Conservation (phyloP, 2,329 filamentous ascomycete genomes). For the Sporothrix sp. region DNA sequence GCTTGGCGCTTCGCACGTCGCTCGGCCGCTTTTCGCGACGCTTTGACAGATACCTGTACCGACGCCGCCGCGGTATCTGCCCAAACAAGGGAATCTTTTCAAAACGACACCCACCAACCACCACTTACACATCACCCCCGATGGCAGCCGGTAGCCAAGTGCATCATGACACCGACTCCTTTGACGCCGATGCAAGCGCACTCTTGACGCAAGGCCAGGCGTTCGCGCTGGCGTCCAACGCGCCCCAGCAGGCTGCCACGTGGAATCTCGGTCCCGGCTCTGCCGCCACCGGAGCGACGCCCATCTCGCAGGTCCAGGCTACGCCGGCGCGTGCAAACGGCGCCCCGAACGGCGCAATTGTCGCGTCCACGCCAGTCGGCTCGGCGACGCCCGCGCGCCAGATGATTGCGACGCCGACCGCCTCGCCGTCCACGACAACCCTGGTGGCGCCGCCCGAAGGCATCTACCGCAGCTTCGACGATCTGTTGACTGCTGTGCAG, state of each 20-base stretch:
- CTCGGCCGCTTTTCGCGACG: too few species aligned
- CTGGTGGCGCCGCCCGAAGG: conserved; percentile 49
- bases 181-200: background rate
- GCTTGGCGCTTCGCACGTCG: too few species aligned
- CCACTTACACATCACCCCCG: too few species aligned
- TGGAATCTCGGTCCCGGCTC: conserved; percentile 17
- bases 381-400: conserved; percentile 19
- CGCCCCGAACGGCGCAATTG: background rate
- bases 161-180: background rate
- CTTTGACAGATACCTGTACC: too few species aligned
- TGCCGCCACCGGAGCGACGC: conserved; percentile 4
- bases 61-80: background rate
- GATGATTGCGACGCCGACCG: conserved; percentile 12
- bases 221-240: conserved; percentile 19
- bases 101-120: background rate
- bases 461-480: conserved; percentile 50
- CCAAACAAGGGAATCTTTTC: background rate
- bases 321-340: conserved; percentile 16
- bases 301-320: conserved; percentile 13
- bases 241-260: conserved; percentile 16
- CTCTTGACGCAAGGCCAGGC: conserved; percentile 13
- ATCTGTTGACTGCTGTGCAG: conserved; percentile 48
- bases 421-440: conserved; percentile 23
- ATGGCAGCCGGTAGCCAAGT: background rate
- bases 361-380: conserved; percentile 9